These are phyloP conservation scores for Phaffia australis DNA, from an alignment of 768 basidiomycete species.

Conservation along the genomic window DNA sequence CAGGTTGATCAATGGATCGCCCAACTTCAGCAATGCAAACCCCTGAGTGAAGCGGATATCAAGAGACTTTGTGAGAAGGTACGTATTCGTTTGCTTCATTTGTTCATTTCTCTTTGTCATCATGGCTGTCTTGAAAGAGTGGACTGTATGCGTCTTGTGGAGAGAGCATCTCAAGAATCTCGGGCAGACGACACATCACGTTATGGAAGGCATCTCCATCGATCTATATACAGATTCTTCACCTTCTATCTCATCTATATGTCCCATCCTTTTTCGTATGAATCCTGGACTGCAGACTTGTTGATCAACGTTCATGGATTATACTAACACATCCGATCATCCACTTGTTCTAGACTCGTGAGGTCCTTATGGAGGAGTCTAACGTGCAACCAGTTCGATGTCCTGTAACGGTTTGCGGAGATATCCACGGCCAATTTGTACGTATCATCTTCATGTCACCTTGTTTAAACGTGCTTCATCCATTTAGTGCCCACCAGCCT, in stretches of 20 bases:
- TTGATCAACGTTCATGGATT: not conserved
- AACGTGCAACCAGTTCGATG: slow-evolving; percentile 98
- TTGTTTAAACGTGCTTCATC: not conserved
- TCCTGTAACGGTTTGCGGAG: slow-evolving; percentile 98
- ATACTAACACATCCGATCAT: not conserved
- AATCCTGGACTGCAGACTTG: not conserved
- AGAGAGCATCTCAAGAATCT: no score
- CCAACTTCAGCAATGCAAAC: slow-evolving; percentile 93
- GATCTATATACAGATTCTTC: slow-evolving; percentile 24
- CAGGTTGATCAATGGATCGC: slow-evolving; percentile 97
- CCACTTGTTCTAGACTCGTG: slow-evolving; percentile 58
- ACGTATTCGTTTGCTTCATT: slow-evolving; percentile 32
- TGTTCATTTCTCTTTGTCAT: not conserved
- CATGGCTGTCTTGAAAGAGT: not conserved
- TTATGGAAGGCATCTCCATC: not conserved
- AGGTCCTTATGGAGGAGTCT: slow-evolving; percentile 97
- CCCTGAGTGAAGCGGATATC: slow-evolving; percentile 85
- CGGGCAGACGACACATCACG: no score
- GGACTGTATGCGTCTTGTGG: no score
- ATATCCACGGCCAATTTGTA: slow-evolving; percentile 99
- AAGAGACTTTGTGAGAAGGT: slow-evolving; percentile 99
- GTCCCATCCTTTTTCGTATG: not conserved
- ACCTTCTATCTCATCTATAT: not conserved
- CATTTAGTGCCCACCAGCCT: no score
- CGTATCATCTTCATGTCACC: slow-evolving; percentile 39